Percentiles rank a stretch among this genome's conserved stretches.
Conservation (phyloP, 2,329 filamentous ascomycete species). For the Diaporthe sp. region DNA sequence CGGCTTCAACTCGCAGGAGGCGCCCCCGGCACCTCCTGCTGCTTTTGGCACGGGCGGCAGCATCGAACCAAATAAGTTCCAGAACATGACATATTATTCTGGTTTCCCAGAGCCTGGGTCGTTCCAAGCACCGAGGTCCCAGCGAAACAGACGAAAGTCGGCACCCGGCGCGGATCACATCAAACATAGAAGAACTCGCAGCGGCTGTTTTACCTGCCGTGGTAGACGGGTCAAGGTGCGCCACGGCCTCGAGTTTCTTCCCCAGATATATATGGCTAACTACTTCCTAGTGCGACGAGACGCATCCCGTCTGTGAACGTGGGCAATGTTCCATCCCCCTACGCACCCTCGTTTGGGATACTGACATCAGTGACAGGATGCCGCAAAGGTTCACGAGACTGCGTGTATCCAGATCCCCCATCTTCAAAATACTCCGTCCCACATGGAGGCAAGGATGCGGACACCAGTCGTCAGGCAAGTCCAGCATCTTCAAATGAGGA, state of each 20-base stretch:
- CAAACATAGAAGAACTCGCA: slow-evolving; percentile 93
- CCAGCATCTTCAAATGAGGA: slow-evolving; percentile 66
- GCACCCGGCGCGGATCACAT: slow-evolving; percentile 72
- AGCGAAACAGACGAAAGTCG: slow-evolving; percentile 63
- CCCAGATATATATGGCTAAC: slow-evolving; percentile 38
- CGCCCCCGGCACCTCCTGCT: slow-evolving; percentile 47
- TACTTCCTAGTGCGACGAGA: slow-evolving; percentile 84
- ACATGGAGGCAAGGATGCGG: slow-evolving; percentile 50
- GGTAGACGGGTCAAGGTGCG: slow-evolving; percentile 83
- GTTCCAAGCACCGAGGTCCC: slow-evolving; percentile 58
- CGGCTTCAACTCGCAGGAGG: slow-evolving; percentile 46
- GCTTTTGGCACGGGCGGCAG: slow-evolving; percentile 45
- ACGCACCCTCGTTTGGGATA: neutral
- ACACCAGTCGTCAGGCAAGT: slow-evolving; percentile 55
- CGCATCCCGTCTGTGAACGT: slow-evolving; percentile 86
- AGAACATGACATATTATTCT: slow-evolving; percentile 60
- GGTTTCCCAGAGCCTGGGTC: slow-evolving; percentile 61
- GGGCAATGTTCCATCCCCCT: slow-evolving; percentile 44
- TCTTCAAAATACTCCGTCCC: slow-evolving; percentile 51
- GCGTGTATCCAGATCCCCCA: slow-evolving; percentile 83
- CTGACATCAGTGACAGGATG: slow-evolving; percentile 69
- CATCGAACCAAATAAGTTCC: slow-evolving; percentile 55
- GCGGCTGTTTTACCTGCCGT: slow-evolving; percentile 93
- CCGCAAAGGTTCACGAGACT: slow-evolving; percentile 90
- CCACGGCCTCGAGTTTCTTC: neutral